A percentile compares a stretch with the other conserved stretches of the same genome.
Evolutionary conservation across 805 yeast species (phyloP).

Genomic region (Komagataella populi): DNA sequence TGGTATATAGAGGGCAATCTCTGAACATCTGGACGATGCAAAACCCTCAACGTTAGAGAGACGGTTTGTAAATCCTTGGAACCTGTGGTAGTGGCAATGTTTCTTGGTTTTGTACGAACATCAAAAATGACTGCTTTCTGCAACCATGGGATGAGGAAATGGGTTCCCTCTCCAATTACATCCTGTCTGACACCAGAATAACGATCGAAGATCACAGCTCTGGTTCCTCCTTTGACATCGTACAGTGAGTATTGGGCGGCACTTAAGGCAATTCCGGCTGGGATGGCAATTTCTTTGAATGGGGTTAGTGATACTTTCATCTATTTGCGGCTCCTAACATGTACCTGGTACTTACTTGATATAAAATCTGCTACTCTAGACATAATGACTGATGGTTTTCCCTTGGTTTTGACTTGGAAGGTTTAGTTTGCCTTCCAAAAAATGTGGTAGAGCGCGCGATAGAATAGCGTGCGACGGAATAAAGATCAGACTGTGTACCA

Average conservation of each 20-base stretch:
- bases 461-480: neutral
- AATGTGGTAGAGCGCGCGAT: neutral
- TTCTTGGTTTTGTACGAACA: conserved; percentile 91
- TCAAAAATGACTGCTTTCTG: conserved; percentile 86
- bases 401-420: neutral
- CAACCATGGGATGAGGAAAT: conserved; percentile 90
- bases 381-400: conserved; percentile 12
- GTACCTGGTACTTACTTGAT: conserved; percentile 14
- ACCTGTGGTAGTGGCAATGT: conserved; percentile 89
- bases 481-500: no score
- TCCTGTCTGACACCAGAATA: conserved; percentile 72
- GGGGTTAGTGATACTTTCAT: neutral
- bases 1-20: conserved; percentile 81
- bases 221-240: conserved; percentile 90
- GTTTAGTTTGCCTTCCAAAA: conserved; percentile 1
- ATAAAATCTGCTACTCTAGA: conserved; percentile 25
- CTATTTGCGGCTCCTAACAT: conserved; percentile 6
- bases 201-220: conserved; percentile 94
- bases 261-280: conserved; percentile 54
- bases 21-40: conserved; percentile 85
- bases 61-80: conserved; percentile 96
- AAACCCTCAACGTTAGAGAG: conserved; percentile 79
- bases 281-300: conserved; percentile 39
- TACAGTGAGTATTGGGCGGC: conserved; percentile 76
- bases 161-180: conserved; percentile 96